phyloP scores from a whole-genome alignment of 768 basidiomycete genomes.

The Lactifluus piperatus region DNA sequence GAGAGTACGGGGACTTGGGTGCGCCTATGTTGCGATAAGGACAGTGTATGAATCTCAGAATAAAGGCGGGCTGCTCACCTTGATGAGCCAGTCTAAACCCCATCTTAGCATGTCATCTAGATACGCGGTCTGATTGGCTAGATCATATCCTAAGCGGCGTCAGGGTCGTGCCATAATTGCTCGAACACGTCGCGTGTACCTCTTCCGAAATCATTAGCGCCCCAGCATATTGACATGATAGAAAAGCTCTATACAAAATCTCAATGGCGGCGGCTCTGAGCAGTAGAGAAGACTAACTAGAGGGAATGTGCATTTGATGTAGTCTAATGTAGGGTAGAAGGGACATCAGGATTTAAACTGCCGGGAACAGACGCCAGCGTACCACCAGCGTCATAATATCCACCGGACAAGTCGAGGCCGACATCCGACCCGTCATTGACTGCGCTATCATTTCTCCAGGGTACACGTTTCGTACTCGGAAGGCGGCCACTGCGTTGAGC shows the following conservation, averaged over 20 bases:
- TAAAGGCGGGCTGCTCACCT: slow-evolving; percentile 37
- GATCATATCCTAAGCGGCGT: slow-evolving; percentile 55
- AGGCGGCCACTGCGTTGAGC: slow-evolving; percentile 80
- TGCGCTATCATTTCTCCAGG: slow-evolving; percentile 82
- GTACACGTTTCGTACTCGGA: slow-evolving; percentile 57
- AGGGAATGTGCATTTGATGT: slow-evolving; percentile 82
- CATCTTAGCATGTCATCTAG: slow-evolving; percentile 88
- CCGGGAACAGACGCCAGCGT: slow-evolving; percentile 19
- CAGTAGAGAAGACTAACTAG: slow-evolving; percentile 39
- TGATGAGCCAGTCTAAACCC: slow-evolving; percentile 89
- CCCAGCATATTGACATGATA: slow-evolving; percentile 85
- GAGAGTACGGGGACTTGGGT: slow-evolving; percentile 62
- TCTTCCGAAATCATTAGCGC: slow-evolving; percentile 73
- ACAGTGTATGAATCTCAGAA: neutral
- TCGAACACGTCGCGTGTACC: slow-evolving; percentile 32
- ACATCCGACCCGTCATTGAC: slow-evolving; percentile 69
- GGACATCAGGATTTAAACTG: neutral
- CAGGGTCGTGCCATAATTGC: neutral
- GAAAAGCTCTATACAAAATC: slow-evolving; percentile 52
- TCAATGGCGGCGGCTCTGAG: neutral
- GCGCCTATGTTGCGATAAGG: slow-evolving; percentile 45
- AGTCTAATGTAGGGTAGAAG: slow-evolving; percentile 42
- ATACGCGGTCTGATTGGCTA: slow-evolving; percentile 81
- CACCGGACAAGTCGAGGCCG: slow-evolving; percentile 70
- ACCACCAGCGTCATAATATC: slow-evolving; percentile 93